These are phyloP conservation scores for Taphrina betulina DNA, from an alignment of 1,139 yeast species.

Conservation along the genomic window DNA sequence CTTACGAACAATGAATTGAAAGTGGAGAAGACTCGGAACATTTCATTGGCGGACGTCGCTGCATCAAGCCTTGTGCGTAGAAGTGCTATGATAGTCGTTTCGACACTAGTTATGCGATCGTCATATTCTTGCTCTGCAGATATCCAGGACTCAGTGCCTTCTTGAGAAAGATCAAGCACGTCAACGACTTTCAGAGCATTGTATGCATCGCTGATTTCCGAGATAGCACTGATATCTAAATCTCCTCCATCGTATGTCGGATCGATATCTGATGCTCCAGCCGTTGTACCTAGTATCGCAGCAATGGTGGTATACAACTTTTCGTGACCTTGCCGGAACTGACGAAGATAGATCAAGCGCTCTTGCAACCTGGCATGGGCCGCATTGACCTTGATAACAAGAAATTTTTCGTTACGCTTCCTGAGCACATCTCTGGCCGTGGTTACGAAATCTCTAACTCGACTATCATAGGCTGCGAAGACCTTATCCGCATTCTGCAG, in stretches of 20 bases:
- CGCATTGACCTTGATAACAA: constrained; percentile 60
- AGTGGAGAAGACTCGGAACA: constrained; percentile 54
- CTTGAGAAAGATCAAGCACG: constrained; percentile 46
- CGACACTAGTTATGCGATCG: constrained; percentile 50
- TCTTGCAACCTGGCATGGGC: constrained; percentile 52
- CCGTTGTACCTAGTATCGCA: constrained; percentile 39
- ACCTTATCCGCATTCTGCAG: constrained; percentile 43
- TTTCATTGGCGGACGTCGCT: constrained; percentile 50
- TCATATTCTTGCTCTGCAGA: constrained; percentile 49
- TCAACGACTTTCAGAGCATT: constrained; percentile 47
- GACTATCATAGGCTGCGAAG: constrained; percentile 53
- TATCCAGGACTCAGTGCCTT: constrained; percentile 47
- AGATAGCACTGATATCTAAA: constrained; percentile 38
- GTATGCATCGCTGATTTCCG: constrained; percentile 50
- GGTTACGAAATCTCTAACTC: constrained; percentile 56
- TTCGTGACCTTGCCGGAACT: constrained; percentile 58
- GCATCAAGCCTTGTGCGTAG: constrained; percentile 48
- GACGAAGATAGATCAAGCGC: constrained; percentile 50
- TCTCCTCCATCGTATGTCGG: constrained; percentile 3
- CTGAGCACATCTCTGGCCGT: constrained; percentile 73
- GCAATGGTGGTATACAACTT: constrained; percentile 49
- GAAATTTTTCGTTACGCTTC: constrained; percentile 70
- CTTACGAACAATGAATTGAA: constrained; percentile 53
- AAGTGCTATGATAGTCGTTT: constrained; percentile 49
- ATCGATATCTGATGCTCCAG: constrained; percentile 38